Percentiles rank a stretch among this genome's conserved stretches.
Evolutionary conservation across 441 rosid genomes (phyloP).

Genomic region (Erodium trifolium): DNA sequence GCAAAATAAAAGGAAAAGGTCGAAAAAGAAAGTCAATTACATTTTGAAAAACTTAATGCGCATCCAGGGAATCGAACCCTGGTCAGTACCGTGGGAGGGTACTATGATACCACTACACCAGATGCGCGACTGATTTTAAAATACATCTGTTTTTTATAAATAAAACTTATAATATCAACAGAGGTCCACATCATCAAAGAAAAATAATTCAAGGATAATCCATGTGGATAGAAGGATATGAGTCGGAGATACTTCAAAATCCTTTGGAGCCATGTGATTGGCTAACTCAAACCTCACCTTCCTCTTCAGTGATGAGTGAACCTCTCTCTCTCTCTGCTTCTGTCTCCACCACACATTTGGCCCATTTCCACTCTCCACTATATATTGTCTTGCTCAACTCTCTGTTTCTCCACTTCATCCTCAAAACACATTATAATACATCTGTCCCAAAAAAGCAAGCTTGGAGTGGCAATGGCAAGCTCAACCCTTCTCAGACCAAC

Average conservation of each 20-base stretch:
- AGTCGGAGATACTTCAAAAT: not conserved
- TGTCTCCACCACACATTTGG: not conserved
- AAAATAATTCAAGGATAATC: no score
- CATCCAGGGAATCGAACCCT: slow-evolving; percentile 97
- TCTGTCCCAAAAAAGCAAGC: not conserved
- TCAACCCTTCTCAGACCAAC: not conserved
- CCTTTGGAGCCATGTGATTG: not conserved
- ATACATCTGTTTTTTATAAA: no score
- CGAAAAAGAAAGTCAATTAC: no score
- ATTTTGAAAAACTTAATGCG: no score
- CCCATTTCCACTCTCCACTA: not conserved
- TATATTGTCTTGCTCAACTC: not conserved
- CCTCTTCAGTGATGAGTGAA: no score
- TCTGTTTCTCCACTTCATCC: not conserved
- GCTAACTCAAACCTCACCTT: not conserved
- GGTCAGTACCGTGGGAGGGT: slow-evolving; percentile 99
- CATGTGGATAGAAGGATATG: not conserved
- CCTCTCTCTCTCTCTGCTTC: not conserved
- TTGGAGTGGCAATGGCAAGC: not conserved
- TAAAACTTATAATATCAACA: no score
- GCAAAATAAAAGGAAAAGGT: no score
- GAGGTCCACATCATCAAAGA: no score
- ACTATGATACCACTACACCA: slow-evolving; percentile 98
- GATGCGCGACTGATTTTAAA: slow-evolving; percentile 36
- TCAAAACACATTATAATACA: not conserved